These are phyloP conservation scores for Pyrus hybrid DNA, from an alignment of 331 rosid genomes.

Conservation along the genomic window DNA sequence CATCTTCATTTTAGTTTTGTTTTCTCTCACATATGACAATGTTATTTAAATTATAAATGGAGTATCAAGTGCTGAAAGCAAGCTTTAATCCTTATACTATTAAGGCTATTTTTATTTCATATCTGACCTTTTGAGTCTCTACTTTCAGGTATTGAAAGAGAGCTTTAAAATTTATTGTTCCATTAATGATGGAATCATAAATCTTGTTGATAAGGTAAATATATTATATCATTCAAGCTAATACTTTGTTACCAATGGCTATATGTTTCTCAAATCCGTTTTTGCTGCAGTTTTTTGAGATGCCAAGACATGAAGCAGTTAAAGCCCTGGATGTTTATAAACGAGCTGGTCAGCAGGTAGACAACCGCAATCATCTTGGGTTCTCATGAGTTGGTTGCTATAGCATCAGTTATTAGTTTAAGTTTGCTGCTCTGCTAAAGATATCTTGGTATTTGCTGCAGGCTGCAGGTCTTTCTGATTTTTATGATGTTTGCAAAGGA, in stretches of 20 bases:
- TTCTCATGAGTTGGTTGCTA: background rate
- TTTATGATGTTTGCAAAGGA: slow-evolving; percentile 88
- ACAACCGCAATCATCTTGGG: background rate
- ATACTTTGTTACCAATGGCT: background rate
- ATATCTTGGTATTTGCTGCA: slow-evolving; percentile 28
- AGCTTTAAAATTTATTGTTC: slow-evolving; percentile 97
- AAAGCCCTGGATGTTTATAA: slow-evolving; percentile 90
- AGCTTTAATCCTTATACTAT: background rate
- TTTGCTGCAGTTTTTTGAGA: slow-evolving; percentile 82
- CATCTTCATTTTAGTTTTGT: background rate
- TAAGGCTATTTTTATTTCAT: background rate
- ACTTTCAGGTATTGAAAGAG: slow-evolving; percentile 90
- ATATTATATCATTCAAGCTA: background rate
- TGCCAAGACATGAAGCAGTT: slow-evolving; percentile 99
- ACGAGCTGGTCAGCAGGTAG: slow-evolving; percentile 99
- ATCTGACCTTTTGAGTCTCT: slow-evolving; percentile 13
- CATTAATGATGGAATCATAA: slow-evolving; percentile 95
- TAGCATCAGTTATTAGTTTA: background rate
- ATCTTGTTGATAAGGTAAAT: slow-evolving; percentile 93
- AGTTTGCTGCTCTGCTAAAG: slow-evolving; percentile 1
- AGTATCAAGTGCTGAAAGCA: background rate
- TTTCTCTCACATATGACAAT: background rate
- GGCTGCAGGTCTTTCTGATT: slow-evolving; percentile 87
- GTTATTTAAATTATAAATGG: background rate
- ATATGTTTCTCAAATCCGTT: background rate